Evolutionary conservation across 345 rosid genomes (phyloP), one percentile per base, ranked within the genome.

Genomic region (Brassica rapa): DNA sequence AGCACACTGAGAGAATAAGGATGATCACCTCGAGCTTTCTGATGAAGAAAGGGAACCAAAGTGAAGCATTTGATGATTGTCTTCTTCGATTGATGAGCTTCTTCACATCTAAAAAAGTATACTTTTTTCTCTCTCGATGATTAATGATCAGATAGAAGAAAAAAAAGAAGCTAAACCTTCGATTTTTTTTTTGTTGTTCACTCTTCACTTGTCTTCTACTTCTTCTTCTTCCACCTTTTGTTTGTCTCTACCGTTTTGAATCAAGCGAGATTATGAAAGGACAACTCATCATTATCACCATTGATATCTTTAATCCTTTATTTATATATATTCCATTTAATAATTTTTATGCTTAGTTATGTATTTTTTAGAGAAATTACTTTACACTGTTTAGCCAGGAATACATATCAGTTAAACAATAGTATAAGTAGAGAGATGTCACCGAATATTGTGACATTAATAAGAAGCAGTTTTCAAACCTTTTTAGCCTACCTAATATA

Each of bases 11-110:
- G 27, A 71, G n/a, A 14, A 66, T 2, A 61, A 73, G 3, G 80
- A 70, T 43, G 71, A 73, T 77, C 82, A 87, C 87, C 83, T 76
- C 66, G 73, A 82, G 63, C 60, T 72, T 66, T n/a, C 8, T 66
- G 73, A 78, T 57, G 64, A 73, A 62, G 81, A 75, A 37, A 11
- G 25, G 27, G 69, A 83, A 72, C 82, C 57, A 62, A 78, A 70
- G 69, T 61, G 72, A 46, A 75, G 79, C 88, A 83, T 85, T 80
- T 66, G 74, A 62, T 27, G 78, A 72, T 60, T 77, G 60, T 66
- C 73, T 59, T 79, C 63, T 73, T 73, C 25, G 56, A 70, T 70
- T 46, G 55, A 75, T 32, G 63, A 70, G 67, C 55, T 55, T 61
- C 33, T 56, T 21, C 9, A 68, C 79, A 69, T 62, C 25, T 7